Conservation (phyloP, 75 land plant genomes). For the Isoetes taiwanensis region DNA sequence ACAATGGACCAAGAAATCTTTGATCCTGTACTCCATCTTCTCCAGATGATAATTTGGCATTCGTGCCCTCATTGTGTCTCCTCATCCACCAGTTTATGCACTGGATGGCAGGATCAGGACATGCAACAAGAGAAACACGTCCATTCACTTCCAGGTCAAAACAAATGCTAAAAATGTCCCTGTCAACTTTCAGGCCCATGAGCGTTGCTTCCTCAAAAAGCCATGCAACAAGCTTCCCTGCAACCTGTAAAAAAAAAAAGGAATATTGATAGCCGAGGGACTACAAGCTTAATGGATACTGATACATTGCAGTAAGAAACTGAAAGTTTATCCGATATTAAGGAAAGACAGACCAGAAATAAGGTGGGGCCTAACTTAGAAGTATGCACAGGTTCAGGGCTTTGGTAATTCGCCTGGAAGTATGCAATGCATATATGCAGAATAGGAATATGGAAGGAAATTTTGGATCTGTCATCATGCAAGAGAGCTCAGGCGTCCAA, state of each 20-base stretch:
- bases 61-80: conserved; percentile 27
- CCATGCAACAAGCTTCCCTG: conserved; percentile 65
- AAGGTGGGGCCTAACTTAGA: too few relatives aligned
- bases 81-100: conserved; percentile 84
- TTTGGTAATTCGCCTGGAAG: too few relatives aligned
- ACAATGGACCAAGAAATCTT: conserved; percentile 51
- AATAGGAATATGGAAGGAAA: too few relatives aligned
- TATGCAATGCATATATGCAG: too few relatives aligned
- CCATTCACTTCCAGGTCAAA: conserved; percentile 68
- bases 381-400: too few relatives aligned
- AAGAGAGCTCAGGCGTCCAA: too few relatives aligned
- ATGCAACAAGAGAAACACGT: conserved; percentile 49
- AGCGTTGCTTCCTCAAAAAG: conserved; percentile 72
- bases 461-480: too few relatives aligned
- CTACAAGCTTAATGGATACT: too few relatives aligned
- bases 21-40: conserved; percentile 12
- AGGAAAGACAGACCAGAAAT: too few relatives aligned
- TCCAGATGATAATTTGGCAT: conserved; percentile 18
- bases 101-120: conserved; percentile 49
- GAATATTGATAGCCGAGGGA: too few relatives aligned
- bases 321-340: too few relatives aligned
- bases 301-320: too few relatives aligned
- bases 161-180: conserved; percentile 48
- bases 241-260: conserved; percentile 41
- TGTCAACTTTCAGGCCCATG: conserved; percentile 56